Percentiles rank a stretch among this genome's conserved stretches.
Conservation (phyloP, 495 filamentous ascomycete species). For the Hypoxylon subgilvum region DNA sequence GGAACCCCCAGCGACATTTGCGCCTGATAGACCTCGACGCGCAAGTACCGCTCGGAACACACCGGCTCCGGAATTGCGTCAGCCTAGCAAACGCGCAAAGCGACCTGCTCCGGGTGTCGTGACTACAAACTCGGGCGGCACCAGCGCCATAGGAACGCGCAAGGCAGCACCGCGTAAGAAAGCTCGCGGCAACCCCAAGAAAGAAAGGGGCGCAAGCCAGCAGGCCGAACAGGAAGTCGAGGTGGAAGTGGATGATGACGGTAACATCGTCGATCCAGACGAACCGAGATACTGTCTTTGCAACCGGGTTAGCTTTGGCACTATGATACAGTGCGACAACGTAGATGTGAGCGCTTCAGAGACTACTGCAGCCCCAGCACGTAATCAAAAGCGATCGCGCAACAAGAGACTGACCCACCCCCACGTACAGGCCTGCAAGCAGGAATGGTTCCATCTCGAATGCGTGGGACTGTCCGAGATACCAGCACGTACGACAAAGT, state of each 20-base stretch:
- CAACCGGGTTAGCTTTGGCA: constrained; percentile 87
- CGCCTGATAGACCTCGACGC: constrained; percentile 59
- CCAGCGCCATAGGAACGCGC: constrained; percentile 76
- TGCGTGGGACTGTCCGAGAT: constrained; percentile 81
- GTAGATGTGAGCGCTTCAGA: constrained; percentile 68
- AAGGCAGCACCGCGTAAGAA: constrained; percentile 77
- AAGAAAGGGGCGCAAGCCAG: constrained; percentile 48
- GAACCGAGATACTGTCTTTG: constrained; percentile 92
- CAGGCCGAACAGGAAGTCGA: constrained; percentile 52
- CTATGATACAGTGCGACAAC: constrained; percentile 96
- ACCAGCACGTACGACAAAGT: constrained; percentile 80
- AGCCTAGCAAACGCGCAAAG: constrained; percentile 60
- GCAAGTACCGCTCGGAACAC: constrained; percentile 64
- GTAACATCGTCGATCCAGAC: constrained; percentile 82
- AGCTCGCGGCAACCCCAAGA: constrained; percentile 55
- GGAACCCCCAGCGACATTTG: constrained; percentile 55
- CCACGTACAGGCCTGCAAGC: constrained; percentile 62
- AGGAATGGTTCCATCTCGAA: constrained; percentile 93
- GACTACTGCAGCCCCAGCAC: constrained; percentile 25
- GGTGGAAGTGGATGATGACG: constrained; percentile 65
- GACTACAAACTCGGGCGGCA: constrained; percentile 72
- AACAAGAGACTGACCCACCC: constrained; percentile 28
- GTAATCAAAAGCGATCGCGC: constrained; percentile 3
- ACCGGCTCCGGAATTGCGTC: constrained; percentile 56
- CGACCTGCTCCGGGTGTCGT: constrained; percentile 80